phyloP scores from a whole-genome alignment of 169 alveolate species.

The Cryptosporidium sp. region DNA sequence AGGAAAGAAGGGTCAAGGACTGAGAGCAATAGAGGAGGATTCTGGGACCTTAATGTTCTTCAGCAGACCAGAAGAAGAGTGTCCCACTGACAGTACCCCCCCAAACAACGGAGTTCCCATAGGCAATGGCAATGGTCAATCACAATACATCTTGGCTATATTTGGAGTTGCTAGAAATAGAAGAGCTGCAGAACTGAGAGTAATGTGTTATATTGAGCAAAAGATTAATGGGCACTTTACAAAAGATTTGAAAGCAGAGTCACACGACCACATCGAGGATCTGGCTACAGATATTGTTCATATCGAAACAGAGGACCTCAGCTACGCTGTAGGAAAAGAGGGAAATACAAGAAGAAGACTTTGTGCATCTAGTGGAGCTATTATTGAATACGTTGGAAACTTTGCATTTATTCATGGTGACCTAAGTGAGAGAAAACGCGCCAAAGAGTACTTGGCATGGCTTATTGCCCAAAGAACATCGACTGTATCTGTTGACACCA shows the following conservation, averaged over 20 bases:
- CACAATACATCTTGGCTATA: slow-evolving; percentile 55
- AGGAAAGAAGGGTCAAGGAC: slow-evolving; percentile 80
- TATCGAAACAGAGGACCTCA: slow-evolving; percentile 74
- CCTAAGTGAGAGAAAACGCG: slow-evolving; percentile 74
- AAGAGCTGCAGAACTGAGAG: slow-evolving; percentile 70
- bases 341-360: slow-evolving; percentile 82
- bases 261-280: slow-evolving; percentile 45
- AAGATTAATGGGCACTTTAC: slow-evolving; percentile 67
- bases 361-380: slow-evolving; percentile 81
- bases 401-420: slow-evolving; percentile 75
- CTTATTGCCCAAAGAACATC: slow-evolving; percentile 74
- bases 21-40: slow-evolving; percentile 81
- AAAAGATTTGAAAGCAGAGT: slow-evolving; percentile 46
- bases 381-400: slow-evolving; percentile 80
- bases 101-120: neutral
- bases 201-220: slow-evolving; percentile 71
- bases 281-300: slow-evolving; percentile 68
- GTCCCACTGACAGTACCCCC: slow-evolving; percentile 20
- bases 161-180: slow-evolving; percentile 66
- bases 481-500: slow-evolving; percentile 67
- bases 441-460: slow-evolving; percentile 73
- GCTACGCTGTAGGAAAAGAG: slow-evolving; percentile 80
- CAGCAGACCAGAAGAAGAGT: slow-evolving; percentile 61
- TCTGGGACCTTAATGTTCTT: slow-evolving; percentile 82
- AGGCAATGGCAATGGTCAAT: neutral